A percentile compares a stretch with the other conserved stretches of the same genome.
Conservation (phyloP, 2,329 filamentous ascomycete species). For the Eurotiales sp. region DNA sequence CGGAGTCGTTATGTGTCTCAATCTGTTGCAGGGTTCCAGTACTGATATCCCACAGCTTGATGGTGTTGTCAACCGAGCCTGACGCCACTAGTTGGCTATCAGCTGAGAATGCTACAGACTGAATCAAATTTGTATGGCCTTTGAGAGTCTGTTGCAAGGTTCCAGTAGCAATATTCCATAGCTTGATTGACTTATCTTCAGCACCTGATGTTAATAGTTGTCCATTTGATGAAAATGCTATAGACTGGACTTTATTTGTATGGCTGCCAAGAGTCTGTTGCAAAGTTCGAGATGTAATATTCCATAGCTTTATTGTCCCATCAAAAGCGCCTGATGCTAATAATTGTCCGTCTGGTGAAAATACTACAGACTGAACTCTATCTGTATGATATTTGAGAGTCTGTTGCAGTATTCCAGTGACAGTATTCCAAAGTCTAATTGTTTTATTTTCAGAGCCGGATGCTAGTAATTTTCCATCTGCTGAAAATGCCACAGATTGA, state of each 20-base stretch:
- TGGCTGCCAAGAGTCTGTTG: no score
- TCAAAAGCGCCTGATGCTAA: background rate
- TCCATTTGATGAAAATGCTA: constrained; percentile 11
- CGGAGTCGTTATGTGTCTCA: no score
- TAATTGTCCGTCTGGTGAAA: background rate
- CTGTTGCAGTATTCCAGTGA: no score
- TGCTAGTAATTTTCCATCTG: background rate
- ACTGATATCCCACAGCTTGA: constrained; percentile 15
- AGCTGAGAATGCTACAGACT: constrained; percentile 18
- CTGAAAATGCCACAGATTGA: background rate
- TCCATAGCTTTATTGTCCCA: background rate
- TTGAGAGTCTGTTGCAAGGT: background rate
- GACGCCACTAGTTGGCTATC: constrained; percentile 20
- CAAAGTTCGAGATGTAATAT: no score
- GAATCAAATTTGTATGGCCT: constrained; percentile 11
- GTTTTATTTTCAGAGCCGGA: background rate
- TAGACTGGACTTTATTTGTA: background rate
- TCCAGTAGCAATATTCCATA: constrained; percentile 11
- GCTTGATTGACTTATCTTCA: background rate
- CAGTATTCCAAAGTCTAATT: background rate
- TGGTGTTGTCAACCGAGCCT: constrained; percentile 15
- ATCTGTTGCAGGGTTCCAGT: no score
- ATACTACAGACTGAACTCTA: background rate
- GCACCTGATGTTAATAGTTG: constrained; percentile 1
- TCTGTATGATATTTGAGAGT: no score